Evolutionary conservation across 805 yeast species (phyloP), one percentile per base, ranked within the genome.

Genomic region (Candida caryicola): DNA sequence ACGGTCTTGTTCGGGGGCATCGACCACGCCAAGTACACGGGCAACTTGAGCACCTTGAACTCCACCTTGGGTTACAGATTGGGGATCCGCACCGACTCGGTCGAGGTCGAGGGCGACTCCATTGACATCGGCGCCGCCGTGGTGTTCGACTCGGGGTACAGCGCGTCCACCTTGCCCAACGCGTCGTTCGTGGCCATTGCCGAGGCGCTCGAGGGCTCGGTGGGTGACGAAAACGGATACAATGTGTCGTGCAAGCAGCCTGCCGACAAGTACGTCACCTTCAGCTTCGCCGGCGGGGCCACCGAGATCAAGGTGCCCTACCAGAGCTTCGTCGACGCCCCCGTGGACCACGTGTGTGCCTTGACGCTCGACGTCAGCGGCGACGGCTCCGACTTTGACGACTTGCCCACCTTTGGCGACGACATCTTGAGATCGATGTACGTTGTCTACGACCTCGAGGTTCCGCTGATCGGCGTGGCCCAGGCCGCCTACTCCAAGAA

Each of bases 391-490:
- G 23, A 33, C 29, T 33, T 17, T 15, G 15, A 19, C 7, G 19
- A 34, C 30, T 23, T 23, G 21, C 38, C 39, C 12, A 36, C 71
- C 5, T 54, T 77, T 12, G 85, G 85, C 34, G 82, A 77, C 51
- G 60, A 73, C 3, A 72, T 79, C 54, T 51, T 80, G 40, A 63
- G 74, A 42, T 55, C 70, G 18, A 76, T 74, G 1, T 79, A 79
- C 47, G 66, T 73, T 28, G 82, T 77, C 33, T 80, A 69, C 41
- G 82, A 79, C 54, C 52, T 79, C 32, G 79, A 72, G 23, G 59
- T 62, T 29, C 50, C 58, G 23, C 64, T 65, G 36, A 47, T 76
- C 17, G 69, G 70, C 1, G 29, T 75, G 10, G 80, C 79, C 4
- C 76, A 70, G 43, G 79, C 71, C 2, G 62, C 57, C 33, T 56